Evolutionary conservation across 352 stramenopile genomes (phyloP).

Genomic region (Pythium utonaiense): DNA sequence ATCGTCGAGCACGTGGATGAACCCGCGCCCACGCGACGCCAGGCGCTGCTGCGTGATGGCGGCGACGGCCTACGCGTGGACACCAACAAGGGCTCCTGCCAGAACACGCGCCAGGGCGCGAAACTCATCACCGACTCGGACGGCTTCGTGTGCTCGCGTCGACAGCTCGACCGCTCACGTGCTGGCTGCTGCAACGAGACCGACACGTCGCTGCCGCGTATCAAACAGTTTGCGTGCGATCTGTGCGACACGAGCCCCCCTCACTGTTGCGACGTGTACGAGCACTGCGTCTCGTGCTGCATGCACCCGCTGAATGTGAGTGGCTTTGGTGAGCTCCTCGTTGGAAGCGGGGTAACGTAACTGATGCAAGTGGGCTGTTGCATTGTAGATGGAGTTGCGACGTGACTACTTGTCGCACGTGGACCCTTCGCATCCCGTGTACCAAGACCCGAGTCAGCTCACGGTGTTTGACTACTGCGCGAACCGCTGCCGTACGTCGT

Average conservation of each 20-base stretch:
- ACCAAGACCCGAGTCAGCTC: constrained; percentile 43
- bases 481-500: constrained; percentile 72
- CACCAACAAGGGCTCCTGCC: constrained; percentile 28
- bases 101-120: constrained; percentile 58
- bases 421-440: constrained; percentile 58
- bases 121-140: constrained; percentile 49
- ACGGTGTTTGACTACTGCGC: constrained; percentile 71
- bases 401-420: constrained; percentile 60
- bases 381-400: constrained; percentile 44
- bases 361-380: too few species aligned
- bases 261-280: constrained; percentile 65
- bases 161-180: constrained; percentile 35
- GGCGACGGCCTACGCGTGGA: constrained; percentile 47
- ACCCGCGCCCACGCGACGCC: constrained; percentile 27
- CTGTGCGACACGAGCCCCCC: constrained; percentile 58
- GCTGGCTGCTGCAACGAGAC: constrained; percentile 62
- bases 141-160: constrained; percentile 50
- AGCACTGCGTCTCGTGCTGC: constrained; percentile 77
- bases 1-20: constrained; percentile 42
- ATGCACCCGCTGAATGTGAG: constrained; percentile 75
- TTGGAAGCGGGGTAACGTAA: too few species aligned
- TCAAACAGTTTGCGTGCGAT: constrained; percentile 63
- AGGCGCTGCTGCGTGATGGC: constrained; percentile 43
- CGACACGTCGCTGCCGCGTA: constrained; percentile 39
- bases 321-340: too few species aligned